A percentile compares a stretch with the other conserved stretches of the same genome.
These are phyloP conservation scores for Rhizopogon vesiculosus DNA, from an alignment of 768 basidiomycete species.

Conservation along the genomic window DNA sequence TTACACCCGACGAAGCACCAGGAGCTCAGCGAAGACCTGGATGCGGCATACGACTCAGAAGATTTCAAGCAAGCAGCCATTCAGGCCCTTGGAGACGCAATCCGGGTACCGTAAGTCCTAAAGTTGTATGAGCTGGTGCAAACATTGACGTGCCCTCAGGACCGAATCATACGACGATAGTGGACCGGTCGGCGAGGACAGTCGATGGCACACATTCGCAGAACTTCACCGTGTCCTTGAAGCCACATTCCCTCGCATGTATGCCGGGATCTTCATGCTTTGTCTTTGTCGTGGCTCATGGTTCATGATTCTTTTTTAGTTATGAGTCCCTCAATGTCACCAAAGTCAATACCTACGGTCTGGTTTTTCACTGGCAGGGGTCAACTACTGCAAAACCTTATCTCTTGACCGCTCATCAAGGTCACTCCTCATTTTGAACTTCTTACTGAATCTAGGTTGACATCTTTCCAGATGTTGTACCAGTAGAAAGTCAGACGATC, in stretches of 20 bases:
- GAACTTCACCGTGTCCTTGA: conserved; percentile 10
- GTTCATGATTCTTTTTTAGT: conserved; percentile 19
- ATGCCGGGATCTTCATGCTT: conserved; percentile 7
- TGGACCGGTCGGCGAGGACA: conserved; percentile 38
- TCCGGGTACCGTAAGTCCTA: conserved; percentile 31
- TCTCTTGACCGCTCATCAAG: conserved; percentile 48
- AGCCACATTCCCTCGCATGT: conserved; percentile 58
- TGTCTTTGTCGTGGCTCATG: background rate
- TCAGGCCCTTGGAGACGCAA: conserved; percentile 28
- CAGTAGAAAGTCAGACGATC: conserved; percentile 48
- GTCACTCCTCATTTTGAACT: conserved; percentile 6
- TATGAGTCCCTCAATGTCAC: conserved; percentile 45
- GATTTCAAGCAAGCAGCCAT: conserved; percentile 27
- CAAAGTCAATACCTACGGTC: conserved; percentile 54
- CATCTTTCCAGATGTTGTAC: conserved; percentile 51
- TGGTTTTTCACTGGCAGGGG: conserved; percentile 54
- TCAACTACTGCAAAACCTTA: conserved; percentile 46
- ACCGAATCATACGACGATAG: conserved; percentile 44
- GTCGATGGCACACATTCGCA: conserved; percentile 19
- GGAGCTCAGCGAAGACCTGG: conserved; percentile 23
- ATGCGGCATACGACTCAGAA: conserved; percentile 21
- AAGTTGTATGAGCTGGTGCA: background rate
- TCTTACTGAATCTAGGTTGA: background rate
- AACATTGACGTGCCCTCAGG: conserved; percentile 17
- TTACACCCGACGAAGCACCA: conserved; percentile 23